These are phyloP conservation scores for Eudorina sp. DNA, from an alignment of 139 green algal species.

Conservation along the genomic window DNA sequence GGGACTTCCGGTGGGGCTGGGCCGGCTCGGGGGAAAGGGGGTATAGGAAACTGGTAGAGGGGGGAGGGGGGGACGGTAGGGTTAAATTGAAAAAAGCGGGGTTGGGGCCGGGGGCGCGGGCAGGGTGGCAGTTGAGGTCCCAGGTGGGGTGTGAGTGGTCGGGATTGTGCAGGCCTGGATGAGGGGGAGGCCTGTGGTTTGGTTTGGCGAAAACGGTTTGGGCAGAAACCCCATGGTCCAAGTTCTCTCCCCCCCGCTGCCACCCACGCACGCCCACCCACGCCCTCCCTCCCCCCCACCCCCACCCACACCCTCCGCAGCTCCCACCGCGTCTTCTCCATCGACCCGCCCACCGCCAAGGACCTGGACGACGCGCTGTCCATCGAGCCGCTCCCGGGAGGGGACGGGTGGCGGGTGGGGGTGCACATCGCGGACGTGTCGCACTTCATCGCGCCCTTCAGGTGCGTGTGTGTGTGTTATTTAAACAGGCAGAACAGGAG, in stretches of 20 bases:
- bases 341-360: conserved; percentile 86
- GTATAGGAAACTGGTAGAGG: too few species aligned
- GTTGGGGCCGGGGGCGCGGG: background rate
- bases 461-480: conserved; percentile 26
- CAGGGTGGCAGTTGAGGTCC: background rate
- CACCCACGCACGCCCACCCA: background rate
- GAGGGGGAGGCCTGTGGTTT: too few species aligned
- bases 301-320: conserved; percentile 3
- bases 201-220: too few species aligned
- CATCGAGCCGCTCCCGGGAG: conserved; percentile 49
- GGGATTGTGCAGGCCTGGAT: too few species aligned
- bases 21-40: too few species aligned
- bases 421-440: conserved; percentile 95
- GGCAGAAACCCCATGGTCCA: too few species aligned
- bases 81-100: too few species aligned
- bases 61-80: too few species aligned
- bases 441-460: conserved; percentile 76
- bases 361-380: conserved; percentile 93
- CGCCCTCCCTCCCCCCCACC: background rate
- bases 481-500: too few species aligned
- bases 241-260: background rate
- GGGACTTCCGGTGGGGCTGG: conserved; percentile 84
- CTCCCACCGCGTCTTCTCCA: conserved; percentile 80
- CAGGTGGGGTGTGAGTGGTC: background rate
- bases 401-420: conserved; percentile 66